Evolutionary conservation across 2,329 filamentous ascomycete species (phyloP), one percentile per base, ranked within the genome.

Genomic region (Pochonia chlamydosporia): DNA sequence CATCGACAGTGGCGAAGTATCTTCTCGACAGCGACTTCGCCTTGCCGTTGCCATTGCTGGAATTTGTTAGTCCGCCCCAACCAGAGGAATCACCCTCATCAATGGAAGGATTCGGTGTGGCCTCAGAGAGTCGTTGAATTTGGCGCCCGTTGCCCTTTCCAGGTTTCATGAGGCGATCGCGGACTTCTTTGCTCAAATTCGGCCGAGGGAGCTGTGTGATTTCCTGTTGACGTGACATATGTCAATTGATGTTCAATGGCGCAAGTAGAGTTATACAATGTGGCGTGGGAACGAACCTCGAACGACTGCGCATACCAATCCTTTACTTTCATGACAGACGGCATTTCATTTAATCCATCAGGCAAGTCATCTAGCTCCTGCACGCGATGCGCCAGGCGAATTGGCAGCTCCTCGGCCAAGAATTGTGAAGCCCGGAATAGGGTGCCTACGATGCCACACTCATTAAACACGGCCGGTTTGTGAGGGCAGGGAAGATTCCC

Each of bases 301-400:
- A 99, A 99, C 44, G 93, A 99, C 73, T 99, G 93, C 54, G 92
- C 93, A 68, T 99, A 99, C 93, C 93, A 99, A 63, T 97, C 91
- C 66, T 91, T 87, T 56, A 99, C 93, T 62, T 85, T 89, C 66
- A 85, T 84, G 56, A 99, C 96, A 10, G 93, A 97, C 33, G 91
- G 89, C 93, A 99, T 97, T 57, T 97, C 91, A 65, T 89, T 96
- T 52, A 99, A 80, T 47, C 93, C 93, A 78, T 99, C 93, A 30
- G 93, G 93, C 3, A 99, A 76, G 61, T 89, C 87, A 52, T 87
- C 84, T 49, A 99, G 81, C 72, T 99, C 93, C 69, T 96, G 88
- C 50, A 99, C 93, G 54, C 93, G 87, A 71, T 99, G 93, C 59
- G 93, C 93, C 52, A 99, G 78, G 45, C 93, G 88, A 61, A 99